phyloP scores from a whole-genome alignment of 371 early-diverging fungal species.

The Aphelidium insulamus region DNA sequence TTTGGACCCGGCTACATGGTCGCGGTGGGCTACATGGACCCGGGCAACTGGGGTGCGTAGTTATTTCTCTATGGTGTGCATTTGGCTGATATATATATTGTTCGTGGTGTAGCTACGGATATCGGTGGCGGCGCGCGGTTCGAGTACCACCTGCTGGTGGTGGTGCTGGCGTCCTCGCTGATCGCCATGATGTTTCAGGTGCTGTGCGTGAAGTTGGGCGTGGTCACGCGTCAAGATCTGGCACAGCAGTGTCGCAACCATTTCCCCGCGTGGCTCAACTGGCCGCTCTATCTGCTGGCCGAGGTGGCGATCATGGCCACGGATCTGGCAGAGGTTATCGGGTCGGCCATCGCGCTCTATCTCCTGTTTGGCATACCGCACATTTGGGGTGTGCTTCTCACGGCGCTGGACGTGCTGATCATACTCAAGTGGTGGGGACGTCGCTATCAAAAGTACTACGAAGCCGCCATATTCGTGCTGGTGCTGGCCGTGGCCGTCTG shows the following conservation, averaged over 20 bases:
- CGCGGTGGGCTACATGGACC: constrained; percentile 33
- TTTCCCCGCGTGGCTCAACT: constrained; percentile 26
- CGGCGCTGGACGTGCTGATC: constrained; percentile 47
- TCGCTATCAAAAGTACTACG: constrained; percentile 57
- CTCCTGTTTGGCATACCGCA: constrained; percentile 42
- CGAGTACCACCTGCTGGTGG: constrained; percentile 42
- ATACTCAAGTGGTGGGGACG: too few relatives aligned
- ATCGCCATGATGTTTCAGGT: constrained; percentile 54
- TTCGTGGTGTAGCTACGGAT: too few relatives aligned
- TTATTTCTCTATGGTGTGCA: too few relatives aligned
- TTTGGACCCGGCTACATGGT: too few relatives aligned
- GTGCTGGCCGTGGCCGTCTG: constrained; percentile 46
- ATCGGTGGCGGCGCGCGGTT: constrained; percentile 52
- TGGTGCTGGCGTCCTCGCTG: constrained; percentile 46
- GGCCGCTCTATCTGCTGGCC: constrained; percentile 37
- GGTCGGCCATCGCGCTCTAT: constrained; percentile 55
- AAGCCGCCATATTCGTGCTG: constrained; percentile 34
- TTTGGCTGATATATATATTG: too few relatives aligned
- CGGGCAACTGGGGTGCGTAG: constrained; percentile 58
- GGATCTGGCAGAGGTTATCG: constrained; percentile 64
- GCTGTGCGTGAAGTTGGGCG: constrained; percentile 48
- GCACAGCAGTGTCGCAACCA: constrained; percentile 36
- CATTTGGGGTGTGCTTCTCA: constrained; percentile 50
- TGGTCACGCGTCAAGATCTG: constrained; percentile 52
- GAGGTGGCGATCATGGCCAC: constrained; percentile 56